Base-by-base conservation (phyloP, 179 eudicot species). In the Carnegiea gigantea region DNA sequence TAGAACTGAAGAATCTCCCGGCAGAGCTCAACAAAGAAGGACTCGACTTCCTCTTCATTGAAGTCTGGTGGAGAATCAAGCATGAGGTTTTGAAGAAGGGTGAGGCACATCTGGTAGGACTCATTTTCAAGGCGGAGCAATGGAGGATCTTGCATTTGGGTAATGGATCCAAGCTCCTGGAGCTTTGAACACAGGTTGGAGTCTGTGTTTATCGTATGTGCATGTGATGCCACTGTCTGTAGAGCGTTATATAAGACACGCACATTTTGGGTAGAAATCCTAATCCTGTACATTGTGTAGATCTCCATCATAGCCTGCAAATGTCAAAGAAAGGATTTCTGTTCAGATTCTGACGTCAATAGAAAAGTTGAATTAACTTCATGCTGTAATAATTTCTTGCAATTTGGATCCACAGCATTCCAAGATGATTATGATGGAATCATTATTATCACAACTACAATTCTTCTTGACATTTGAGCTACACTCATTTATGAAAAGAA, bases 131-230 rank as follows among this genome's bases (percentile, higher is more conserved):
- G 97, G 83, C 98, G 98, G 49, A 95, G 84, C 68, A 95, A 87
- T 72, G 99, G 98, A 38, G 99, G 99, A 79, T 94, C 98, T 86
- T 95, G 99, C 98, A 95, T 92, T 88, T 95, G 97, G 70, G 94
- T 92, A 28, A 95, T 70, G 33, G 97, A 82, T 15, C 88, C 92
- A 75, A 94, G 81, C 79, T 92, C 95, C 78, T 87, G 97, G 28
- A 95, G 90, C 87, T 94, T 92, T 73, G 90, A 86, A 57, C 97
- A 91, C 14, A 95, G 90, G 53, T 84, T 72, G 15, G 88, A 18
- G 78, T 92, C 91, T 9, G 88, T 85, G 82, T 95, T 95, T 76
- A 90, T 92, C 91, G 90, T 87, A 88, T 94, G 98, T 79, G 99
- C 96, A 82, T 96, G 97, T 75, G 83, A 70, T 81, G 98, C 97